Percentiles rank a stretch among this genome's conserved stretches.
phyloP scores from a whole-genome alignment of 495 filamentous ascomycete genomes.

The Aspergillus campestris region DNA sequence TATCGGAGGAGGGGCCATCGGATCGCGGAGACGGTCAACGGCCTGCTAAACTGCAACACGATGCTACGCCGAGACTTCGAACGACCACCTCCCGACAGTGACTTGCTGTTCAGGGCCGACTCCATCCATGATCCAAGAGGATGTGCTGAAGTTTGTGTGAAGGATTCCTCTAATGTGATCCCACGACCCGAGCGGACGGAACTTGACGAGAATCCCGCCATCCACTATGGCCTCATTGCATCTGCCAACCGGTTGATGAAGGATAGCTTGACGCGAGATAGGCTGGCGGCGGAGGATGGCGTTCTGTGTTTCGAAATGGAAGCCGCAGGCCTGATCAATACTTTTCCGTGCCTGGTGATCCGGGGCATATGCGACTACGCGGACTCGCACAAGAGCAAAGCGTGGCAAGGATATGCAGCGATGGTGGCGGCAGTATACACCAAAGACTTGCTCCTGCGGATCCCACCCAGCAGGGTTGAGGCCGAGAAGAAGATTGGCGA shows the following conservation, averaged over 20 bases:
- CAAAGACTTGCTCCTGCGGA: conserved; percentile 6
- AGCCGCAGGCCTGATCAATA: too few relatives aligned
- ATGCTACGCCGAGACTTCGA: background rate
- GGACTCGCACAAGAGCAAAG: too few relatives aligned
- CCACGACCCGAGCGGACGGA: background rate
- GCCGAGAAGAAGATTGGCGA: conserved; percentile 24
- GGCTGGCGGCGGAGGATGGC: conserved; percentile 23
- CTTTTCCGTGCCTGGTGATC: too few relatives aligned
- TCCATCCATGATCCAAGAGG: conserved; percentile 1
- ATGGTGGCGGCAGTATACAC: conserved; percentile 22
- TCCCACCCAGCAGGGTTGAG: conserved; percentile 4
- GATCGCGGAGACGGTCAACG: conserved; percentile 7
- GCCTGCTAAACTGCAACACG: conserved; percentile 6
- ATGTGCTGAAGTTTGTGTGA: conserved; percentile 1
- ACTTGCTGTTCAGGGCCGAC: background rate
- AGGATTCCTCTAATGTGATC: background rate
- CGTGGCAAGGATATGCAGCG: conserved; percentile 6
- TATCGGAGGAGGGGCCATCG: conserved; percentile 9
- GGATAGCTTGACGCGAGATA: conserved; percentile 13
- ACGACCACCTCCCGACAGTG: background rate
- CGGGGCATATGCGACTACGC: too few relatives aligned
- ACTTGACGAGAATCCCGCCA: conserved; percentile 6
- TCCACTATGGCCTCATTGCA: conserved; percentile 17
- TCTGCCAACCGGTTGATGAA: conserved; percentile 14
- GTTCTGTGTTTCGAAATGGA: conserved; percentile 16